Conservation (phyloP, 352 stramenopile genomes). For the Phytophthora sp. region DNA sequence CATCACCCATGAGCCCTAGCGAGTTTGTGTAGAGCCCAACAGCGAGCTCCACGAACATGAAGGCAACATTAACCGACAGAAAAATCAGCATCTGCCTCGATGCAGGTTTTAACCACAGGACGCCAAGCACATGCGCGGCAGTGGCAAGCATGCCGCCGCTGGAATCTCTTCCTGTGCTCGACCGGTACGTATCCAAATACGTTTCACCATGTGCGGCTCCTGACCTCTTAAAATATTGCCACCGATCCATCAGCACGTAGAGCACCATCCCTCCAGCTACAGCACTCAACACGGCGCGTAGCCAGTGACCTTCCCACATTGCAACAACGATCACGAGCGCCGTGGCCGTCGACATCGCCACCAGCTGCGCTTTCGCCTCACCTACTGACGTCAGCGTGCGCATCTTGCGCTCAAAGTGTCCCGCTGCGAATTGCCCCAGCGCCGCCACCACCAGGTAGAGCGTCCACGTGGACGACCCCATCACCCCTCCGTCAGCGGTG, state of each 20-base stretch:
- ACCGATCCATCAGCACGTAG: slow-evolving; percentile 49
- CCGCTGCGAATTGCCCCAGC: slow-evolving; percentile 19
- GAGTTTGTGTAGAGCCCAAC: slow-evolving; percentile 88
- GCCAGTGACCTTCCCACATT: slow-evolving; percentile 53
- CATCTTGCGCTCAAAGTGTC: slow-evolving; percentile 14
- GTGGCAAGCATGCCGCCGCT: neutral
- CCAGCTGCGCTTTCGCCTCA: slow-evolving; percentile 40
- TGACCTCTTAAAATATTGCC: slow-evolving; percentile 12
- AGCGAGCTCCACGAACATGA: slow-evolving; percentile 89
- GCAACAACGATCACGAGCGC: slow-evolving; percentile 43
- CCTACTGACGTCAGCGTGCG: slow-evolving; percentile 28
- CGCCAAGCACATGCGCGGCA: slow-evolving; percentile 34
- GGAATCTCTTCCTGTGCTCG: neutral
- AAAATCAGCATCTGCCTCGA: slow-evolving; percentile 87
- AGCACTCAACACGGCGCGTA: slow-evolving; percentile 48
- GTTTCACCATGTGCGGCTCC: slow-evolving; percentile 15
- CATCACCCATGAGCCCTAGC: slow-evolving; percentile 85
- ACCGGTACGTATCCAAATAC: slow-evolving; percentile 54
- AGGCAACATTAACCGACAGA: slow-evolving; percentile 76
- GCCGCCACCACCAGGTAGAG: slow-evolving; percentile 23
- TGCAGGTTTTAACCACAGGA: slow-evolving; percentile 61
- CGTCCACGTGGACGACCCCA: slow-evolving; percentile 23
- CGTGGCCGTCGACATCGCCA: slow-evolving; percentile 48
- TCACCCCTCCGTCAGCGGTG: slow-evolving; percentile 24
- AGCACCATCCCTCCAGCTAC: slow-evolving; percentile 54